These are phyloP conservation scores for Plasmodium gaboni DNA, from an alignment of 169 alveolate genomes.

Conservation along the genomic window DNA sequence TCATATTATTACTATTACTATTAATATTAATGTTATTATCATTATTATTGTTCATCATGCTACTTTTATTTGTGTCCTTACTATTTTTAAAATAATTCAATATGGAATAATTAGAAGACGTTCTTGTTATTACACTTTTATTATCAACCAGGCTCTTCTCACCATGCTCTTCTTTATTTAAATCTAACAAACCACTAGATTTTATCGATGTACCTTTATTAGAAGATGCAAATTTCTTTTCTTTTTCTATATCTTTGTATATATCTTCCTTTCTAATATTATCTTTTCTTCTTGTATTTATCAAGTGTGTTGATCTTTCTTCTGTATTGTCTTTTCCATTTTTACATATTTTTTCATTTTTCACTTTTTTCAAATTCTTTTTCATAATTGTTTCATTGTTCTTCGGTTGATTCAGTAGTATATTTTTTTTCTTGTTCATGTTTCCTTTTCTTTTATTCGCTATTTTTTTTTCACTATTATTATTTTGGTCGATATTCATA, in stretches of 20 bases:
- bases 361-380: conserved; percentile 31
- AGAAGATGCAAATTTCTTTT: conserved; percentile 13
- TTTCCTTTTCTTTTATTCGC: conserved; percentile 22
- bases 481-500: conserved; percentile 28
- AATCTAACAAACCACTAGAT: conserved; percentile 15
- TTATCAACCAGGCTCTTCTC: too few relatives aligned
- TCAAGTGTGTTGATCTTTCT: conserved; percentile 13
- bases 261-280: conserved; percentile 17
- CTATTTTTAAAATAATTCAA: conserved; percentile 25
- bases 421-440: conserved; percentile 51
- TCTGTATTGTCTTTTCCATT: conserved; percentile 39
- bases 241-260: conserved; percentile 39
- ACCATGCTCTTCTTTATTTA: background rate
- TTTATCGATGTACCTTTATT: background rate
- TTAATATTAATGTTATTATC: conserved; percentile 3
- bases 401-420: conserved; percentile 16
- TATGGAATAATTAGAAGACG: conserved; percentile 12
- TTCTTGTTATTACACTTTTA: too few relatives aligned
- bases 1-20: background rate
- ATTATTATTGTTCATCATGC: conserved; percentile 11
- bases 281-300: conserved; percentile 44
- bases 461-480: conserved; percentile 28
- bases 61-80: background rate
- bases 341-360: conserved; percentile 52
- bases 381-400: conserved; percentile 14